Conservation (phyloP, 2,329 filamentous ascomycete species). For the Colletotrichum phormii region DNA sequence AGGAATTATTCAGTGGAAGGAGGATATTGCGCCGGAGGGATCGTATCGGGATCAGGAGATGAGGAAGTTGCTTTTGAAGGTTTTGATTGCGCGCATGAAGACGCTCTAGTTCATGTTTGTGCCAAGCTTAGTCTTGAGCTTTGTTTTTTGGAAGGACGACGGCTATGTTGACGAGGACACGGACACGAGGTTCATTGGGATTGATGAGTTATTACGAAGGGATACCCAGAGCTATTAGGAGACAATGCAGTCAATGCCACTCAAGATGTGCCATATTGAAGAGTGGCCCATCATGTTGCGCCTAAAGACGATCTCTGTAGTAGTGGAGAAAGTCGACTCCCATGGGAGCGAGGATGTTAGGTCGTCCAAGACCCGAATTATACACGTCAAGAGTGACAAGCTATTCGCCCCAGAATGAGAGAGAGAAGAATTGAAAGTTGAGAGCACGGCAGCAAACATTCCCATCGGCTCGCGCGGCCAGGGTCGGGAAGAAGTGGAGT, state of each 20-base stretch:
- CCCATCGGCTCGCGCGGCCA: background rate
- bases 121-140: background rate
- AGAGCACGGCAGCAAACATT: background rate
- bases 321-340: background rate
- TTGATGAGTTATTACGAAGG: background rate
- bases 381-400: background rate
- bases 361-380: background rate
- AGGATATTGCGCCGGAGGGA: background rate
- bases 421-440: background rate
- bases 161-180: no score
- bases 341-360: background rate
- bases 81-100: background rate
- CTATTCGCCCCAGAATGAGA: background rate
- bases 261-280: background rate
- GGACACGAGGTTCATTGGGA: background rate
- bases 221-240: background rate
- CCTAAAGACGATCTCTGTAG: no score
- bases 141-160: no score
- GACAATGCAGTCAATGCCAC: background rate
- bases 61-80: slow-evolving; percentile 4
- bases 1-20: slow-evolving; percentile 1
- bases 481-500: background rate
- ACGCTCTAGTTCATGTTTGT: background rate
- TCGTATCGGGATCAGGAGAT: background rate
- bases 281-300: background rate